Percentiles rank a stretch among this genome's conserved stretches.
Conservation (phyloP, 2,329 filamentous ascomycete species). For the Monosporascus cannonballus region DNA sequence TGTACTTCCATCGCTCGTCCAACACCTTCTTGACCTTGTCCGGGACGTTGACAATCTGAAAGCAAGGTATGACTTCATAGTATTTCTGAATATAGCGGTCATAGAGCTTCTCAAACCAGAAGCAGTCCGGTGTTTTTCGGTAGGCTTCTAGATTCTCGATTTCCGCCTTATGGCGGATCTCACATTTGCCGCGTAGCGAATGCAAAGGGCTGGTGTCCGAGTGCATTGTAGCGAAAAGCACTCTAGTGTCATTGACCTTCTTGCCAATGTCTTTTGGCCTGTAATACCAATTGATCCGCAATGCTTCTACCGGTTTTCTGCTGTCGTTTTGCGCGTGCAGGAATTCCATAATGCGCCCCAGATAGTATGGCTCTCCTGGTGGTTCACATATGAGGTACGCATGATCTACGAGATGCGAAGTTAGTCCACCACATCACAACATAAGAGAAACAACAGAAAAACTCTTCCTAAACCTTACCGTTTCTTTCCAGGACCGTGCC, state of each 20-base stretch:
- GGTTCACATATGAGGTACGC: constrained; percentile 97
- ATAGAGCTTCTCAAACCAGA: constrained; percentile 97
- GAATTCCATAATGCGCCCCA: constrained; percentile 98
- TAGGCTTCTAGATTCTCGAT: constrained; percentile 78
- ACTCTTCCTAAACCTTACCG: constrained; percentile 52
- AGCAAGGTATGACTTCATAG: constrained; percentile 93
- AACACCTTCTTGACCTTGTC: constrained; percentile 91
- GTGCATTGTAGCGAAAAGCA: constrained; percentile 97
- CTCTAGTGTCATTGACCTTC: constrained; percentile 82
- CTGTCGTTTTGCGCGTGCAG: constrained; percentile 73
- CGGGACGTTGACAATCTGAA: constrained; percentile 91
- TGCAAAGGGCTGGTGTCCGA: constrained; percentile 92
- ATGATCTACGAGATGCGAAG: constrained; percentile 47
- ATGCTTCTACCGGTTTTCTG: constrained; percentile 68
- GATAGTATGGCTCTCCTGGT: constrained; percentile 94
- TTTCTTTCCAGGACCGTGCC: constrained; percentile 78
- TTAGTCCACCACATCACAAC: constrained; percentile 25
- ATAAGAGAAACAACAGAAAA: constrained; percentile 2
- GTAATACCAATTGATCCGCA: constrained; percentile 98
- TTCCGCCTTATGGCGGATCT: constrained; percentile 82
- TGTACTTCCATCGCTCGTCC: constrained; percentile 93
- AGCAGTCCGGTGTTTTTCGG: constrained; percentile 77
- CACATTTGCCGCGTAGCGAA: constrained; percentile 87
- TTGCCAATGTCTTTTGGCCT: constrained; percentile 92
- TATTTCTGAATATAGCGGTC: constrained; percentile 97